Evolutionary conservation across 2,329 filamentous ascomycete species (phyloP), one percentile per base, ranked within the genome.

Genomic region (Ceratocystis alfenasii): DNA sequence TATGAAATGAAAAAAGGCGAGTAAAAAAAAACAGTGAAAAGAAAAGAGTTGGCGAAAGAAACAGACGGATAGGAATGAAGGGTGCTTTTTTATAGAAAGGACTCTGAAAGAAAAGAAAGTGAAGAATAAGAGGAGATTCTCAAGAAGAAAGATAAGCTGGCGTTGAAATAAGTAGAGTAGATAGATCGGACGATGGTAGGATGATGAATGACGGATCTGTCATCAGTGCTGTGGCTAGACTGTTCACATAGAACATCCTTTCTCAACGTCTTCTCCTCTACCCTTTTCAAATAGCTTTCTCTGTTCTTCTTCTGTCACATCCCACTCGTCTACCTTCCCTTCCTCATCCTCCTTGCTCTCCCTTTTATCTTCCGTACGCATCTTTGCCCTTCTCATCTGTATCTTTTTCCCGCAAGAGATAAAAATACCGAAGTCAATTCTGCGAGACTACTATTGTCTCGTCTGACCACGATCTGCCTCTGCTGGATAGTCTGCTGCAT

Each of bases 1-100:
- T 33, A 36, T 64, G 41, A 33, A 55, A 45, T 8, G 28, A 55
- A 64, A 8, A 20, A 33, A 55, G 36, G 10, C 36, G 36, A 41
- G 36, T 41, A 5, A 22, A n/a, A 63, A 36, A 53, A 53, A 28
- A n/a, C 41, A 20, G 17, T 2, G 48, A 55, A 6, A 7, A 44
- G 28, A 36, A 57, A 12, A 44, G n/a, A 46, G 25, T 36, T 8
- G 36, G 65, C 69, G 69, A 30, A 20, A 69, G 65, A 68, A 62
- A 65, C 65, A 67, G 69, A 68, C 36, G 10, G 36, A 15, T 15
- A 41, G 10, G 12, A 41, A 41, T 41, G 10, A 67, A 66, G 66
- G 63, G 66, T 64, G 65, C 60, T 46, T 22, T 53, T 53, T 22
- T 53, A 20, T 53, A 53, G 3, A n/a, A 64, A 62, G 57, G 8